Percentiles rank a stretch among this genome's conserved stretches.
Conservation (phyloP, 148 eudicot species). For the Gaultheria prostrata region DNA sequence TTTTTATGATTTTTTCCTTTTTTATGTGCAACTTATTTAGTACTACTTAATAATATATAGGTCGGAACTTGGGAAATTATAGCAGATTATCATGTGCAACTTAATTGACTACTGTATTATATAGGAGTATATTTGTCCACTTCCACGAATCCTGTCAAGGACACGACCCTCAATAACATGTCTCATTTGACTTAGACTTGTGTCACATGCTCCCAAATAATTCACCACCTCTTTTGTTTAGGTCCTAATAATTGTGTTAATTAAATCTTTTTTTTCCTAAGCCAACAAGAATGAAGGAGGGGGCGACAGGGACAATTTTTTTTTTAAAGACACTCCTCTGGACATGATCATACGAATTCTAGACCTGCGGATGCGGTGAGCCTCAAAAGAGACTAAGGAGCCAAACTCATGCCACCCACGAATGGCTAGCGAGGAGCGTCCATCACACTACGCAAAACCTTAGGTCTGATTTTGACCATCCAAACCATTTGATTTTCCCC, state of each 20-base stretch:
- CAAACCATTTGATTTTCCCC: too few relatives aligned
- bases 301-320: too few relatives aligned
- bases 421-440: too few relatives aligned
- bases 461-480: too few relatives aligned
- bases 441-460: too few relatives aligned
- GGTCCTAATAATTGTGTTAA: conserved; percentile 18
- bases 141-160: conserved; percentile 18
- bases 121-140: background rate
- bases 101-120: conserved; percentile 10
- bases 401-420: too few relatives aligned
- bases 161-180: conserved; percentile 22
- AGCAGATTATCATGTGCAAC: conserved; percentile 33
- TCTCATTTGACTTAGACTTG: conserved; percentile 37
- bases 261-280: conserved; percentile 7
- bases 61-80: conserved; percentile 21
- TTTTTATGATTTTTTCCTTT: background rate
- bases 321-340: too few relatives aligned
- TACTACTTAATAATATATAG: background rate
- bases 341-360: too few relatives aligned
- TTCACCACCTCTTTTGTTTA: background rate
- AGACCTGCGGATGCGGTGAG: too few relatives aligned
- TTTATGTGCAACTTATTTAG: background rate
- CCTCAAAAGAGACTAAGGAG: too few relatives aligned
- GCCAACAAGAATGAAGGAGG: too few relatives aligned
- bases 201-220: conserved; percentile 42